Evolutionary conservation across 2,329 filamentous ascomycete genomes (phyloP).

Genomic region (Aspergillus ochraceoroseus): DNA sequence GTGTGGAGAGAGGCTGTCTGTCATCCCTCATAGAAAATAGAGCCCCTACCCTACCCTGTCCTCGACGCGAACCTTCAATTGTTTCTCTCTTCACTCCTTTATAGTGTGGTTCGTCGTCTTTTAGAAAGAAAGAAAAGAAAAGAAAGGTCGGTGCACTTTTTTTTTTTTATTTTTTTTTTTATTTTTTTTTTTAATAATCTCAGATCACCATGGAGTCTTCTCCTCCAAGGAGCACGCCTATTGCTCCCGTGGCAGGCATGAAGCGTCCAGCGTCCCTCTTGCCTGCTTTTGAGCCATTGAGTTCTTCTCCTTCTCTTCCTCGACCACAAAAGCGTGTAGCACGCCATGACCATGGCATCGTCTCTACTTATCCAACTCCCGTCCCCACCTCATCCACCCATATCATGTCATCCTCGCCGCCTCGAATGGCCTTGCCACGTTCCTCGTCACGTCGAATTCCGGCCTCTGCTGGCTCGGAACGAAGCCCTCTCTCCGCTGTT

Average conservation of each 20-base stretch:
- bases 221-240: slow-evolving; percentile 34
- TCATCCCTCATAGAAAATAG: slow-evolving; percentile 15
- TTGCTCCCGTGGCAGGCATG: slow-evolving; percentile 37
- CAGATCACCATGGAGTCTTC: slow-evolving; percentile 39
- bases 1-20: slow-evolving; percentile 4
- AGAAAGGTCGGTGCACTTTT: slow-evolving; percentile 3
- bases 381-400: slow-evolving; percentile 90
- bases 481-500: slow-evolving; percentile 75
- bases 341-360: slow-evolving; percentile 41
- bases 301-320: slow-evolving; percentile 47
- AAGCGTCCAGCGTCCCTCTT: slow-evolving; percentile 48
- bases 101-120: slow-evolving; percentile 6
- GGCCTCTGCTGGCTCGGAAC: slow-evolving; percentile 59
- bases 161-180: no score
- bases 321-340: slow-evolving; percentile 46
- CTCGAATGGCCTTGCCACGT: slow-evolving; percentile 48
- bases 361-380: slow-evolving; percentile 78
- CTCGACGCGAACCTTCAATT: slow-evolving; percentile 25
- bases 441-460: slow-evolving; percentile 58
- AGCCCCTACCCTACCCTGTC: slow-evolving; percentile 14
- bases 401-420: slow-evolving; percentile 81
- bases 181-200: no score
- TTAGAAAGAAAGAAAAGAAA: background rate
- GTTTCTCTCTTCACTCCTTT: slow-evolving; percentile 13
- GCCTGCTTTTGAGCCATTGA: slow-evolving; percentile 49